phyloP scores from a whole-genome alignment of 2,329 filamentous ascomycete genomes.

The Alternaria consortialis region DNA sequence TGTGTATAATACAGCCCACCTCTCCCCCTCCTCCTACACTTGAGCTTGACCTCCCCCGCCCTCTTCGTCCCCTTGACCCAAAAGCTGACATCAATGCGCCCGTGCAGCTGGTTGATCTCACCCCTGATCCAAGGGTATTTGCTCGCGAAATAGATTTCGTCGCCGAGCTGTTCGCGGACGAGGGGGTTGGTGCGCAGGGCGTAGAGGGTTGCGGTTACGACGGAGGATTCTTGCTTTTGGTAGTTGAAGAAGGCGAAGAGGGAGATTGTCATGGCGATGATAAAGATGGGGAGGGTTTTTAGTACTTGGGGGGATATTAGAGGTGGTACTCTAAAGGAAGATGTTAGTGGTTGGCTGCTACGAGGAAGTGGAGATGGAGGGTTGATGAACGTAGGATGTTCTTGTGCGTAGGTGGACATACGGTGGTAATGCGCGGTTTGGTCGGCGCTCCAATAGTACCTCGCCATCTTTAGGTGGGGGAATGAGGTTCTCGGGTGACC shows the following conservation, averaged over 20 bases:
- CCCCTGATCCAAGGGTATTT: conserved; percentile 60
- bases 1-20: conserved; percentile 83
- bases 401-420: conserved; percentile 21
- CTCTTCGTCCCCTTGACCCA: conserved; percentile 81
- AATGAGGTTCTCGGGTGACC: conserved; percentile 49
- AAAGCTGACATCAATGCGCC: conserved; percentile 86
- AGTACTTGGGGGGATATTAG: conserved; percentile 44
- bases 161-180: conserved; percentile 81
- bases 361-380: not conserved
- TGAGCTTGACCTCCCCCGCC: conserved; percentile 80
- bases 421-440: conserved; percentile 49
- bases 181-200: conserved; percentile 80
- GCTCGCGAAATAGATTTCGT: conserved; percentile 65
- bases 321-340: conserved; percentile 39
- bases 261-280: conserved; percentile 72
- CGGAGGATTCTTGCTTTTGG: conserved; percentile 89
- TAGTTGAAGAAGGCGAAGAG: conserved; percentile 98
- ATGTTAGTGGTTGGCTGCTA: not conserved
- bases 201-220: conserved; percentile 86
- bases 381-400: conserved; percentile 29
- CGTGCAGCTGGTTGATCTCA: conserved; percentile 93
- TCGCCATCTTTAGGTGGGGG: conserved; percentile 50
- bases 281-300: conserved; percentile 82
- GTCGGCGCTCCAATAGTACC: conserved; percentile 42
- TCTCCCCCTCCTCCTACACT: conserved; percentile 73